A percentile compares a stretch with the other conserved stretches of the same genome.
phyloP scores from a whole-genome alignment of 1,284 basidiomycete species.

The Ganoderma leucocontextum region DNA sequence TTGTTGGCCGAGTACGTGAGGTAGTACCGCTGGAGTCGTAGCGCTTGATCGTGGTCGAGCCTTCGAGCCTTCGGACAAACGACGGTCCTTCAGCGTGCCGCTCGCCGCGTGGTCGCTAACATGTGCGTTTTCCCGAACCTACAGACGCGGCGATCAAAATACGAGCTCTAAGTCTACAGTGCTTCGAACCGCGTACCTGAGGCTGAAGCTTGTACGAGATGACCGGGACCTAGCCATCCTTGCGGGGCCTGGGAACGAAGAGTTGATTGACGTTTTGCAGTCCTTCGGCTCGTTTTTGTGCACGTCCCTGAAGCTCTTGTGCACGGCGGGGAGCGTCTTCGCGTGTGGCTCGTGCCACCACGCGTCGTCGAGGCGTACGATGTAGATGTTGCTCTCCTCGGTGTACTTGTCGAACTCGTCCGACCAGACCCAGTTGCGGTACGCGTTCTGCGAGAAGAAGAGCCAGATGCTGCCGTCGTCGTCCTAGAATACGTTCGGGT shows the following conservation, averaged over 20 bases:
- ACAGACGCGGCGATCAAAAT: not conserved
- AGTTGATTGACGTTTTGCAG: constrained; percentile 14
- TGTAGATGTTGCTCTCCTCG: constrained; percentile 26
- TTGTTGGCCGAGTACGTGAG: constrained; percentile 22
- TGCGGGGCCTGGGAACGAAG: constrained; percentile 18
- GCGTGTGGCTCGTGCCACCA: constrained; percentile 23
- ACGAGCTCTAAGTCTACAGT: not conserved
- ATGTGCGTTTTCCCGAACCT: constrained; percentile 22
- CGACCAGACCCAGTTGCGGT: constrained; percentile 25
- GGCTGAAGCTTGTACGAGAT: constrained; percentile 21
- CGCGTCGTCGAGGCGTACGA: constrained; percentile 19
- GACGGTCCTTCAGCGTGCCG: constrained; percentile 21
- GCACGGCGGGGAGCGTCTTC: constrained; percentile 18
- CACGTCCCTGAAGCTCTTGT: constrained; percentile 18
- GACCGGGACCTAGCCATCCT: constrained; percentile 24
- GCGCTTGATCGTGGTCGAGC: constrained; percentile 20
- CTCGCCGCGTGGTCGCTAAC: constrained; percentile 22
- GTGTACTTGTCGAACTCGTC: constrained; percentile 22
- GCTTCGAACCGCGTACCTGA: constrained; percentile 11
- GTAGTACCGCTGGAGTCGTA: constrained; percentile 15
- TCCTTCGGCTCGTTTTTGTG: constrained; percentile 12
- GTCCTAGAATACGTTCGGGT: constrained; percentile 23
- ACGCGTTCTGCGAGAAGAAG: constrained; percentile 25
- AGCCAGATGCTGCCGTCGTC: constrained; percentile 24
- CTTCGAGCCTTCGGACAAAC: constrained; percentile 23